Percentiles rank a stretch among this genome's conserved stretches.
Conservation (phyloP, 1,284 basidiomycete species). For the Pholiota adiposa region DNA sequence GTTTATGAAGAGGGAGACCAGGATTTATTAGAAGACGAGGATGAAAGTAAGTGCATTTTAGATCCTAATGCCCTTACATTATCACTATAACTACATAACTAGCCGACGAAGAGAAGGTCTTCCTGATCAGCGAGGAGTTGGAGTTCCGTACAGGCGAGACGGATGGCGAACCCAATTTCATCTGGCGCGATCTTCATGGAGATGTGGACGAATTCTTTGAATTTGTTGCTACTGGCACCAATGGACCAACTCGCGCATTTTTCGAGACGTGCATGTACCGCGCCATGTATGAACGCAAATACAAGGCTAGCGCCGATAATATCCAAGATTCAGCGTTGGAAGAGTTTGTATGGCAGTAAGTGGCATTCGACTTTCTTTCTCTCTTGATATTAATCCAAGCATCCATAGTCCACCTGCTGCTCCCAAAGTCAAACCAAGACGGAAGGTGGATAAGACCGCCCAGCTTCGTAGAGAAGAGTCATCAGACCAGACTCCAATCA, state of each 20-base stretch:
- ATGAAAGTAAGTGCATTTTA: slow-evolving; percentile 75
- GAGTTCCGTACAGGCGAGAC: slow-evolving; percentile 79
- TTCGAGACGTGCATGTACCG: slow-evolving; percentile 95
- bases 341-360: slow-evolving; percentile 80
- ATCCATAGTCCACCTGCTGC: slow-evolving; percentile 31
- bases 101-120: slow-evolving; percentile 93
- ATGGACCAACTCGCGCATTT: slow-evolving; percentile 82
- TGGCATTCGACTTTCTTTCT: slow-evolving; percentile 18
- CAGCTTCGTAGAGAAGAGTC: slow-evolving; percentile 19
- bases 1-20: slow-evolving; percentile 97
- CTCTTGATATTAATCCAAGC: background rate
- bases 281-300: slow-evolving; percentile 94
- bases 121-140: slow-evolving; percentile 89
- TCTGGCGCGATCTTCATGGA: slow-evolving; percentile 90
- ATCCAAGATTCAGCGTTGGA: slow-evolving; percentile 72
- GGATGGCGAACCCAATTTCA: slow-evolving; percentile 82
- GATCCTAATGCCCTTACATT: background rate
- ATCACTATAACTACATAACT: background rate
- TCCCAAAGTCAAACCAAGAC: slow-evolving; percentile 33
- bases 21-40: slow-evolving; percentile 91
- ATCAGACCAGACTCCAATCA: slow-evolving; percentile 14
- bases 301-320: slow-evolving; percentile 72
- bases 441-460: slow-evolving; percentile 32
- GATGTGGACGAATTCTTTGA: slow-evolving; percentile 84
- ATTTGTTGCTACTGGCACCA: slow-evolving; percentile 80